These are phyloP conservation scores for Fraxinus xanthoxyloides DNA, from an alignment of 305 asterid species.

Conservation along the genomic window DNA sequence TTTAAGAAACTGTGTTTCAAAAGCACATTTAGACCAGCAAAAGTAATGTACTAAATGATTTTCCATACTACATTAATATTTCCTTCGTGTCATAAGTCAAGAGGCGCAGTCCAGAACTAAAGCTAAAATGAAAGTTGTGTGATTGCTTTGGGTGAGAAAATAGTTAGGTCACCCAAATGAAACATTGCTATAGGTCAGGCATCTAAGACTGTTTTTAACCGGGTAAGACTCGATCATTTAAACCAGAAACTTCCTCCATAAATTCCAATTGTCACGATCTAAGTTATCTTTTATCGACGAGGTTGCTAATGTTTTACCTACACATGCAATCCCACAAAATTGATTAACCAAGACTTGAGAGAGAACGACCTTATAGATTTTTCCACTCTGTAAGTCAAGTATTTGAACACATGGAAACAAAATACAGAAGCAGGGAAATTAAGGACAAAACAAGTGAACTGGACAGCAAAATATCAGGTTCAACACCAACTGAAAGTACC, in stretches of 20 bases:
- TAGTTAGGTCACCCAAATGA: background rate
- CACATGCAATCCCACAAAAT: background rate
- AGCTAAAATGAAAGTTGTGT: background rate
- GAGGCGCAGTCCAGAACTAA: background rate
- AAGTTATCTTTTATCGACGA: background rate
- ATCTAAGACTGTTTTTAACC: background rate
- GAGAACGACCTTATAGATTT: background rate
- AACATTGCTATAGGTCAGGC: background rate
- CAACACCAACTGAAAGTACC: slow-evolving; percentile 38
- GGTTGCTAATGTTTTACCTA: background rate
- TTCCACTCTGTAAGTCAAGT: background rate
- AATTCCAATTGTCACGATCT: background rate
- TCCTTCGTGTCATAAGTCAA: background rate
- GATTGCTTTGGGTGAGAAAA: background rate
- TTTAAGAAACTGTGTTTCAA: background rate
- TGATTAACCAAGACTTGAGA: background rate
- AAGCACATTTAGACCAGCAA: slow-evolving; percentile 1
- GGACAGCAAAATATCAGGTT: background rate
- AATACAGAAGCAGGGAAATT: background rate
- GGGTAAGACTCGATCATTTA: background rate
- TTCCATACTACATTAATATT: background rate
- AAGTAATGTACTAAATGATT: background rate
- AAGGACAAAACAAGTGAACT: slow-evolving; percentile 1
- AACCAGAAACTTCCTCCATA: background rate
- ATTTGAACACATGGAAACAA: background rate